Conservation (phyloP, 176 grass and related monocot genomes). For the Elymus sibiricus region DNA sequence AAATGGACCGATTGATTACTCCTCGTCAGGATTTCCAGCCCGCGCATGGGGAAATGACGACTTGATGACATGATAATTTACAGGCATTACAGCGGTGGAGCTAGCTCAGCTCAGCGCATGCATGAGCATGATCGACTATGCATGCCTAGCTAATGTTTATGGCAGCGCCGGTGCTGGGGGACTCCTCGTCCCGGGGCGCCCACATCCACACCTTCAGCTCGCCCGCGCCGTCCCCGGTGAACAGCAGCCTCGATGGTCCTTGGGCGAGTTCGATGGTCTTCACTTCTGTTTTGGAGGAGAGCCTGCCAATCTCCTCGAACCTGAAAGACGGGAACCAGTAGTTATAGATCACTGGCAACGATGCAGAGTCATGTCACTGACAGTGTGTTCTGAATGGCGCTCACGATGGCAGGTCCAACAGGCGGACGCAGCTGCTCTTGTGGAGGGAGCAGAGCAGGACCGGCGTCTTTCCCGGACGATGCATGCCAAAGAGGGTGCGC, state of each 20-base stretch:
- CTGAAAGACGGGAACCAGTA: constrained; percentile 1
- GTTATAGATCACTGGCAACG: too few species aligned
- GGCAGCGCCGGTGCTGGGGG: background rate
- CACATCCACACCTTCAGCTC: constrained; percentile 46
- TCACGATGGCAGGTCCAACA: constrained; percentile 49
- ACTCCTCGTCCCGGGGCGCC: constrained; percentile 1
- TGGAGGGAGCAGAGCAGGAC: constrained; percentile 39
- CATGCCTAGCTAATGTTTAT: background rate
- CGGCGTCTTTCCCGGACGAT: constrained; percentile 37
- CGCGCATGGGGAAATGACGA: background rate
- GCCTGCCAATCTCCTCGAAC: constrained; percentile 18
- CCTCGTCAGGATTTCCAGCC: background rate
- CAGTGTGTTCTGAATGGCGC: background rate
- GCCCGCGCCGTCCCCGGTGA: constrained; percentile 33
- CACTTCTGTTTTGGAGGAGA: constrained; percentile 27
- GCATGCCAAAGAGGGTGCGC: constrained; percentile 45
- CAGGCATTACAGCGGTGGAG: background rate
- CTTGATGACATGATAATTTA: background rate
- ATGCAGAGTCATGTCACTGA: too few species aligned
- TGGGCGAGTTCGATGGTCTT: constrained; percentile 37
- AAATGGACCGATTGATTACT: background rate
- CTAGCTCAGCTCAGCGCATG: background rate
- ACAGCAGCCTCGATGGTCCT: constrained; percentile 3
- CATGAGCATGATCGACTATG: background rate
- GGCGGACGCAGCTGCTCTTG: constrained; percentile 39